Conservation (phyloP, 805 yeast species). For the Metschnikowia peoriensis region DNA sequence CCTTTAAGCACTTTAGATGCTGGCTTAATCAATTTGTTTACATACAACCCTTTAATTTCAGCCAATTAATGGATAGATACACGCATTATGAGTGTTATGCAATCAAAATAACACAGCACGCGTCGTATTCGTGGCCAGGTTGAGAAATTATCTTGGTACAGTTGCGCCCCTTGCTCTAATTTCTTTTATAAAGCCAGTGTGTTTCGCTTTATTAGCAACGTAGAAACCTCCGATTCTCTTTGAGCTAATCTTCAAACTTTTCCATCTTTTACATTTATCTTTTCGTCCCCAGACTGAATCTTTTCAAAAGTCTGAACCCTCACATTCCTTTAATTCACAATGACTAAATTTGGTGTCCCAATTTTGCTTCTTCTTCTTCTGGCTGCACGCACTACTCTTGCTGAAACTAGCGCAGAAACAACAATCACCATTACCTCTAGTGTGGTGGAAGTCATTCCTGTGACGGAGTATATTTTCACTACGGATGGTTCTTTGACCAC, state of each 20-base stretch:
- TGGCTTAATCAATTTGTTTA: not conserved
- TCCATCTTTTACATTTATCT: not conserved
- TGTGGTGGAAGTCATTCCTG: conserved; percentile 24
- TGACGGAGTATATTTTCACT: conserved; percentile 34
- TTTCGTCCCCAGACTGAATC: not conserved
- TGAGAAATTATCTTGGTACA: not conserved
- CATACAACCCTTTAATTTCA: not conserved
- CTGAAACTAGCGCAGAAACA: conserved; percentile 8
- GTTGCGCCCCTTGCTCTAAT: not conserved
- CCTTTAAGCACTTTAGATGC: not conserved
- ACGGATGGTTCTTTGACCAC: conserved; percentile 30
- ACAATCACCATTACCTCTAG: conserved; percentile 17
- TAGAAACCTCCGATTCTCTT: not conserved
- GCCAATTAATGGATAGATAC: not conserved
- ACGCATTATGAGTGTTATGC: not conserved
- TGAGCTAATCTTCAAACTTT: too few species aligned
- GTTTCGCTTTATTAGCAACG: not conserved
- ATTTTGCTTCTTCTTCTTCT: conserved; percentile 5
- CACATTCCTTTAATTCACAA: not conserved
- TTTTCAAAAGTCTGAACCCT: not conserved
- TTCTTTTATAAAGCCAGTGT: not conserved
- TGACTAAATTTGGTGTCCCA: conserved; percentile 4
- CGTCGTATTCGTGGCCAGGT: not conserved
- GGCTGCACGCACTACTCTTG: conserved; percentile 6
- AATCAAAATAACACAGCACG: not conserved